phyloP scores from a whole-genome alignment of 805 yeast species.

The Candida piceae region DNA sequence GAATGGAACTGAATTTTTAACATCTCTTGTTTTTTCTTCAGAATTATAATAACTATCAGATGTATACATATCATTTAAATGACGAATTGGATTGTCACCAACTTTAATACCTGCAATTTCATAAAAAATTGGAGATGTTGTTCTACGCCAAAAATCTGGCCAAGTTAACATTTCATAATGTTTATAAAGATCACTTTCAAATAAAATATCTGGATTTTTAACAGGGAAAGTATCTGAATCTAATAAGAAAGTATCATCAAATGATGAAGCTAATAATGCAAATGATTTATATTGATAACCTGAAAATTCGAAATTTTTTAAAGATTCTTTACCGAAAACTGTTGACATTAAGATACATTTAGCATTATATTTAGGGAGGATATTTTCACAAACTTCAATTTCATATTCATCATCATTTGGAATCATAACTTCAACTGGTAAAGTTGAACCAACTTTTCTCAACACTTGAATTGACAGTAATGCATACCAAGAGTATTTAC shows the following conservation, averaged over 20 bases:
- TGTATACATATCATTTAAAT: conserved; percentile 24
- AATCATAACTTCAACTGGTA: conserved; percentile 36
- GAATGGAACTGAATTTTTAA: no score
- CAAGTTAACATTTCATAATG: conserved; percentile 53
- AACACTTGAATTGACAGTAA: conserved; percentile 31
- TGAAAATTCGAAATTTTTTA: conserved; percentile 8
- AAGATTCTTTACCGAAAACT: conserved; percentile 28
- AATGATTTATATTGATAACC: conserved; percentile 30
- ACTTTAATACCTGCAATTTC: conserved; percentile 57
- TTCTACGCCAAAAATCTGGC: conserved; percentile 89
- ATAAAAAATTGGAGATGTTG: conserved; percentile 70
- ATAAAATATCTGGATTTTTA: conserved; percentile 54
- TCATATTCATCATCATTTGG: conserved; percentile 33
- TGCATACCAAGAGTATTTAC: conserved; percentile 31
- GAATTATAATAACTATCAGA: no score
- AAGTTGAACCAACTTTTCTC: conserved; percentile 34
- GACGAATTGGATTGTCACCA: conserved; percentile 23
- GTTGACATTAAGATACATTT: conserved; percentile 34
- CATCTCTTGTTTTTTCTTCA: no score
- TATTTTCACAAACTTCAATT: conserved; percentile 29
- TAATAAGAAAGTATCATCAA: conserved; percentile 63
- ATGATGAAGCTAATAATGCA: conserved; percentile 60
- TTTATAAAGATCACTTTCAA: conserved; percentile 51
- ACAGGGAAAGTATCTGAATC: conserved; percentile 79
- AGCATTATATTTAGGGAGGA: conserved; percentile 34